A percentile compares a stretch with the other conserved stretches of the same genome.
Conservation (phyloP, 2,329 filamentous ascomycete species). For the Pseudogymnoascus sp. region DNA sequence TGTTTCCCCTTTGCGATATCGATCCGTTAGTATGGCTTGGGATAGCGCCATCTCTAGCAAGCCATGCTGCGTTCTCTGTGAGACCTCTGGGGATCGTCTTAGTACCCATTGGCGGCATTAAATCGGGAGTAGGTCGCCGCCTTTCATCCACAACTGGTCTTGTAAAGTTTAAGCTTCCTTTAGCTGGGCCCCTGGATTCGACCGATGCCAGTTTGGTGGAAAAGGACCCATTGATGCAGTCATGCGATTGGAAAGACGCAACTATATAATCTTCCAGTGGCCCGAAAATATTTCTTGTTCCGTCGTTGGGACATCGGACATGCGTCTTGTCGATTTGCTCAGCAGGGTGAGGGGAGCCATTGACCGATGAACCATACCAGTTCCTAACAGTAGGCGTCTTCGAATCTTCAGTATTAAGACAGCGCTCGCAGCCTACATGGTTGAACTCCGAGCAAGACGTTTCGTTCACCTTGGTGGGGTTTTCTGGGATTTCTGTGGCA, state of each 20-base stretch:
- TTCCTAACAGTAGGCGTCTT: background rate
- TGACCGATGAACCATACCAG: background rate
- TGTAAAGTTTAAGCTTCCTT: slow-evolving; percentile 19
- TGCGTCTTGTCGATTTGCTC: background rate
- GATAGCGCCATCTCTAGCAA: slow-evolving; percentile 53
- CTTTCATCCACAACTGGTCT: slow-evolving; percentile 29
- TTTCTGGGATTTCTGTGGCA: background rate
- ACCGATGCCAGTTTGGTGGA: slow-evolving; percentile 40
- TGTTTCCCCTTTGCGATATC: slow-evolving; percentile 29
- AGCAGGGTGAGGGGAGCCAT: background rate
- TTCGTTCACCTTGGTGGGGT: background rate
- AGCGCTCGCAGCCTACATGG: background rate
- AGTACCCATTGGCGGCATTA: slow-evolving; percentile 59
- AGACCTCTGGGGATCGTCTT: slow-evolving; percentile 70
- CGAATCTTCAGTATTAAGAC: background rate
- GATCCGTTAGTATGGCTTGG: slow-evolving; percentile 30
- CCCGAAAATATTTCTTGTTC: slow-evolving; percentile 60
- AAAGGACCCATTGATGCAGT: slow-evolving; percentile 74
- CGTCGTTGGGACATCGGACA: slow-evolving; percentile 18
- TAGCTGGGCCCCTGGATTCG: slow-evolving; percentile 25
- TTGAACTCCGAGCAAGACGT: background rate
- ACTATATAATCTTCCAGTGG: slow-evolving; percentile 72
- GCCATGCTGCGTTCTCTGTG: slow-evolving; percentile 77
- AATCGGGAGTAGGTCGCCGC: slow-evolving; percentile 25
- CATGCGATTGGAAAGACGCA: slow-evolving; percentile 58